phyloP scores from a whole-genome alignment of 768 basidiomycete species.

The Tricholoma matsutake region DNA sequence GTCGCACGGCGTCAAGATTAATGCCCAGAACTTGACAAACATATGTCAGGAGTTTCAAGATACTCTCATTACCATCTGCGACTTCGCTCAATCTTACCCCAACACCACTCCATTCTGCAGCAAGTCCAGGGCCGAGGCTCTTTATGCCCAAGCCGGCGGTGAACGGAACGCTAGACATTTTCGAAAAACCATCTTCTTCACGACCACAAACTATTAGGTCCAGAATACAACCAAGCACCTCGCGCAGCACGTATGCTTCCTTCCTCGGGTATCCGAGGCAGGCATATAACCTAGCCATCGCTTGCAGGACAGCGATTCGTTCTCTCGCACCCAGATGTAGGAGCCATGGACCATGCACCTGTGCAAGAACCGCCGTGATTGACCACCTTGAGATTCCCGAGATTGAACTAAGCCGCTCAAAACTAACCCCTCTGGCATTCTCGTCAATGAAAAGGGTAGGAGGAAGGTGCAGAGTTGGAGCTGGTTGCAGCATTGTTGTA shows the following conservation, averaged over 20 bases:
- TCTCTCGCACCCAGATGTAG: slow-evolving; percentile 75
- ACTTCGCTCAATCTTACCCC: slow-evolving; percentile 73
- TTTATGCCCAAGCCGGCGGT: slow-evolving; percentile 49
- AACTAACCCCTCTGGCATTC: slow-evolving; percentile 42
- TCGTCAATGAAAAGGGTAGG: slow-evolving; percentile 51
- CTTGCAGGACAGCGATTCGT: slow-evolving; percentile 66
- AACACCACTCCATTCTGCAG: slow-evolving; percentile 50
- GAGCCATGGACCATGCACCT: slow-evolving; percentile 86
- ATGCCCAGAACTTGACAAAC: slow-evolving; percentile 81
- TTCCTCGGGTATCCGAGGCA: slow-evolving; percentile 84
- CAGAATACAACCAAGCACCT: slow-evolving; percentile 80
- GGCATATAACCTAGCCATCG: slow-evolving; percentile 71
- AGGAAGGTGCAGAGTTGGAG: slow-evolving; percentile 54
- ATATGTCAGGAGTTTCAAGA: slow-evolving; percentile 72
- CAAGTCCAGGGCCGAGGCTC: slow-evolving; percentile 34
- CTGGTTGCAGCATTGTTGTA: slow-evolving; percentile 68
- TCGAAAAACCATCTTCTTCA: slow-evolving; percentile 60
- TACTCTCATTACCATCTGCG: slow-evolving; percentile 74
- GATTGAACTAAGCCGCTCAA: slow-evolving; percentile 64
- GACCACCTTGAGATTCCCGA: slow-evolving; percentile 69
- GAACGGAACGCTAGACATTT: slow-evolving; percentile 37
- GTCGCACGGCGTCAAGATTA: slow-evolving; percentile 66
- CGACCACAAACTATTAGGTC: slow-evolving; percentile 85
- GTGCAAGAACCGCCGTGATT: slow-evolving; percentile 63
- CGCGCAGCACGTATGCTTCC: slow-evolving; percentile 83